Percentiles rank a stretch among this genome's conserved stretches.
These are phyloP conservation scores for Emmonsia crescens DNA, from an alignment of 2,329 filamentous ascomycete genomes.

Conservation along the genomic window DNA sequence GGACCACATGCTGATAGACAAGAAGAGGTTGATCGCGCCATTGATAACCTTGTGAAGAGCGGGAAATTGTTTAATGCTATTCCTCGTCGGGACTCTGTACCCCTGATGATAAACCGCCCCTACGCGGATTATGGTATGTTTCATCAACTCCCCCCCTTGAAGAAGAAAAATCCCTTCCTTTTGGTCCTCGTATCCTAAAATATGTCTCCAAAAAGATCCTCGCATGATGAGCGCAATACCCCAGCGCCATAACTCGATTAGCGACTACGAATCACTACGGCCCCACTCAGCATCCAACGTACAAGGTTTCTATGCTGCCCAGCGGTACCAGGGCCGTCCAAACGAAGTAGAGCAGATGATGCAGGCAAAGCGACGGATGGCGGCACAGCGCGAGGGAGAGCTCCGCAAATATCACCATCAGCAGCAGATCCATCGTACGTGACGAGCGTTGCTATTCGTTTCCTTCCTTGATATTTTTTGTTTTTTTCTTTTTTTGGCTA, in stretches of 20 bases:
- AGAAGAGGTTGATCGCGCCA: constrained; percentile 86
- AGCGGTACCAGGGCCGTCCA: constrained; percentile 79
- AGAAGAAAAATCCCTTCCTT: constrained; percentile 5
- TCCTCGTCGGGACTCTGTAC: constrained; percentile 71
- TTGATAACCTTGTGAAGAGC: constrained; percentile 93
- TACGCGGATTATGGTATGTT: constrained; percentile 52
- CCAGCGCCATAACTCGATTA: constrained; percentile 71
- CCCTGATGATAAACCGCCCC: constrained; percentile 48
- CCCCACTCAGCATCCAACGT: constrained; percentile 66
- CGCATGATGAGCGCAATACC: constrained; percentile 47
- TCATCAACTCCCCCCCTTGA: constrained; percentile 18
- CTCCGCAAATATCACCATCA: constrained; percentile 99
- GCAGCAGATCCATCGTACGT: constrained; percentile 96
- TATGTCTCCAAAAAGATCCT: constrained; percentile 47
- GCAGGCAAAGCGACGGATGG: constrained; percentile 98
- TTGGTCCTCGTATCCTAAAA: constrained; percentile 10
- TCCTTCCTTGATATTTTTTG: constrained; percentile 15
- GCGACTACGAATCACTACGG: constrained; percentile 69
- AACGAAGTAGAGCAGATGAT: constrained; percentile 97
- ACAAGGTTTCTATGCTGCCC: constrained; percentile 87
- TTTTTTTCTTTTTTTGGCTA: constrained; percentile 20
- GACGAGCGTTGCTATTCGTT: constrained; percentile 28
- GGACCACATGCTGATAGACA: neutral
- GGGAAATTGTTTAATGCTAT: constrained; percentile 74
- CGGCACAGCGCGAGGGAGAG: constrained; percentile 96